Percentiles rank a stretch among this genome's conserved stretches.
These are phyloP conservation scores for Metarhizium anisopliae DNA, from an alignment of 2,329 filamentous ascomycete species.

Conservation along the genomic window DNA sequence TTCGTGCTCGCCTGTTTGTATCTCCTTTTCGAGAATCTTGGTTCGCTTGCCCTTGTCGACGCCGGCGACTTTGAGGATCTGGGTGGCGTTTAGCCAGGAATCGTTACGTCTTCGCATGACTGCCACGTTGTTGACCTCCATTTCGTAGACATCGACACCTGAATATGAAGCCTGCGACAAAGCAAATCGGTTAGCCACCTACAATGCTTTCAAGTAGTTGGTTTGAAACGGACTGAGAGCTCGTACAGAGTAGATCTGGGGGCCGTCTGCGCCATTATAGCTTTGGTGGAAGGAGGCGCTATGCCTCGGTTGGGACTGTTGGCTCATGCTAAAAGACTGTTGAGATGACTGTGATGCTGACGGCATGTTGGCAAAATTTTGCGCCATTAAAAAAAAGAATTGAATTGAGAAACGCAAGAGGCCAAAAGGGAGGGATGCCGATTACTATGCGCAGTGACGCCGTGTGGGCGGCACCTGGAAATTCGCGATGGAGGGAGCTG, in stretches of 20 bases:
- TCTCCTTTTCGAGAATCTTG: slow-evolving; percentile 96
- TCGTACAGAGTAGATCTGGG: slow-evolving; percentile 55
- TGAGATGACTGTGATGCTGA: slow-evolving; percentile 45
- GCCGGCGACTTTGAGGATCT: slow-evolving; percentile 94
- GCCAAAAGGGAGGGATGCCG: neutral
- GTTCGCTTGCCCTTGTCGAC: slow-evolving; percentile 97
- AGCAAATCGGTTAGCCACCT: neutral
- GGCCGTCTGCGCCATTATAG: slow-evolving; percentile 30
- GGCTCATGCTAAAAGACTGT: slow-evolving; percentile 49
- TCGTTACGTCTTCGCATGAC: slow-evolving; percentile 95
- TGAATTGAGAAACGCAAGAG: neutral
- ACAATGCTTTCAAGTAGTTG: neutral
- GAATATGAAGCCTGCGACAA: slow-evolving; percentile 70
- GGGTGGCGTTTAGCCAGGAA: slow-evolving; percentile 95
- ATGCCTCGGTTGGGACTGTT: slow-evolving; percentile 36
- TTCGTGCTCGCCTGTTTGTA: slow-evolving; percentile 90
- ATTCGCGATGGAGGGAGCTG: slow-evolving; percentile 2
- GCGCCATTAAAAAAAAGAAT: neutral
- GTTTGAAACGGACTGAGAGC: neutral
- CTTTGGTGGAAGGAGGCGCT: slow-evolving; percentile 27
- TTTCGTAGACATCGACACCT: slow-evolving; percentile 93
- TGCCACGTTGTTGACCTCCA: slow-evolving; percentile 88
- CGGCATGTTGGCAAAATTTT: slow-evolving; percentile 17
- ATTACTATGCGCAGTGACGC: neutral
- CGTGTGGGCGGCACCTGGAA: neutral